Evolutionary conservation across 1,284 basidiomycete species (phyloP).

Genomic region (Afroboletus lepidellus): DNA sequence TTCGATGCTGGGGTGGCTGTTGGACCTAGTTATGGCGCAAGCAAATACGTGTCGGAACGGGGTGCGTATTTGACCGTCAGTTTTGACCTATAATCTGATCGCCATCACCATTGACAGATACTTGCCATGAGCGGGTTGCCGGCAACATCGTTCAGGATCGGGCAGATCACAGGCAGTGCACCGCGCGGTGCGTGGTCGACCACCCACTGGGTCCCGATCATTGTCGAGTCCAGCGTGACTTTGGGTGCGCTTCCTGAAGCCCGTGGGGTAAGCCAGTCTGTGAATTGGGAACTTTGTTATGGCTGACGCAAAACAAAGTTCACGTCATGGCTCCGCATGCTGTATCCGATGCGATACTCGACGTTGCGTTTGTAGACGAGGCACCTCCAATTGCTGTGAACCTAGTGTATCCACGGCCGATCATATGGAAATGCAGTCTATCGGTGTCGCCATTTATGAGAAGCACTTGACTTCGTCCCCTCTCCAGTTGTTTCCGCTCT

Average conservation of each 20-base stretch:
- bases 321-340: slow-evolving; percentile 26
- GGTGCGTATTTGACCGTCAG: slow-evolving; percentile 14
- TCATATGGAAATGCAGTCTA: slow-evolving; percentile 22
- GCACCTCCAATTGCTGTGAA: slow-evolving; percentile 21
- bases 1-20: slow-evolving; percentile 15
- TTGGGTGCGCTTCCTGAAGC: slow-evolving; percentile 25
- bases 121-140: slow-evolving; percentile 19
- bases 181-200: slow-evolving; percentile 26
- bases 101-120: slow-evolving; percentile 6
- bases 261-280: slow-evolving; percentile 14
- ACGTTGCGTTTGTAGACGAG: slow-evolving; percentile 23
- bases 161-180: slow-evolving; percentile 21
- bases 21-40: slow-evolving; percentile 19
- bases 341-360: slow-evolving; percentile 25
- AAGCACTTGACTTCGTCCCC: slow-evolving; percentile 7
- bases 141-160: slow-evolving; percentile 23
- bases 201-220: slow-evolving; percentile 25
- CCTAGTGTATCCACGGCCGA: slow-evolving; percentile 30
- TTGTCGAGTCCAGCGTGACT: slow-evolving; percentile 24
- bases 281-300: neutral
- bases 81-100: neutral
- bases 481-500: slow-evolving; percentile 17
- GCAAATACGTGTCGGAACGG: slow-evolving; percentile 28
- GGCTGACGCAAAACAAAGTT: slow-evolving; percentile 12
- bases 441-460: slow-evolving; percentile 14